Conservation (phyloP, 2,329 filamentous ascomycete genomes). For the Pezicula rhizophila region DNA sequence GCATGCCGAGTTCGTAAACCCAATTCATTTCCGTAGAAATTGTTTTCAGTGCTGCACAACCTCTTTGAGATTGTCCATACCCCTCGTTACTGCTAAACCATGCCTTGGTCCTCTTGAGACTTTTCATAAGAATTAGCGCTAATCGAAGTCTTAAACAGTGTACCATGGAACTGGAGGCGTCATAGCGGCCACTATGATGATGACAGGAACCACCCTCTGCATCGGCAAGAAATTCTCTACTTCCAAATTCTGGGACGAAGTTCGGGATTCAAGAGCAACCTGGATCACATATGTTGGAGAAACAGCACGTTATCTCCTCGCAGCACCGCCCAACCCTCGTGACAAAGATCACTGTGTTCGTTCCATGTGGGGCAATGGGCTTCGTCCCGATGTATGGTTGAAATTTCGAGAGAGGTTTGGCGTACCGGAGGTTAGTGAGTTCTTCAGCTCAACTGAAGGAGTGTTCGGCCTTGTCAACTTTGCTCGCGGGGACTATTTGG, state of each 20-base stretch:
- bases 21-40: no score
- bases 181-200: slow-evolving; percentile 16
- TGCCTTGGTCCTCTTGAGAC: no score
- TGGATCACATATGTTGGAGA: slow-evolving; percentile 75
- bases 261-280: slow-evolving; percentile 61
- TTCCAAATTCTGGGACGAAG: slow-evolving; percentile 65
- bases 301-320: slow-evolving; percentile 67
- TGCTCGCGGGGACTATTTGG: slow-evolving; percentile 54
- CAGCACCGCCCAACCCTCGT: slow-evolving; percentile 55
- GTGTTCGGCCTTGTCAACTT: slow-evolving; percentile 57
- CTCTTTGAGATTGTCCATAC: no score
- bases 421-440: slow-evolving; percentile 59
- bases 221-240: slow-evolving; percentile 64
- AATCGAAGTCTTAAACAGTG: slow-evolving; percentile 24
- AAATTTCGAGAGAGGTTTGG: slow-evolving; percentile 58
- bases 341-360: slow-evolving; percentile 54
- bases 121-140: no score
- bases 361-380: slow-evolving; percentile 59
- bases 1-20: slow-evolving; percentile 49
- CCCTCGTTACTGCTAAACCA: no score
- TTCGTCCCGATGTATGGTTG: slow-evolving; percentile 63
- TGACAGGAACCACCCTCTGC: slow-evolving; percentile 47
- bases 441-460: slow-evolving; percentile 74
- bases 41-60: no score
- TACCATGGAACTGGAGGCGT: slow-evolving; percentile 66